Base-by-base conservation (phyloP, 352 stramenopile genomes). In the Phytophthora macrochlamydospora region DNA sequence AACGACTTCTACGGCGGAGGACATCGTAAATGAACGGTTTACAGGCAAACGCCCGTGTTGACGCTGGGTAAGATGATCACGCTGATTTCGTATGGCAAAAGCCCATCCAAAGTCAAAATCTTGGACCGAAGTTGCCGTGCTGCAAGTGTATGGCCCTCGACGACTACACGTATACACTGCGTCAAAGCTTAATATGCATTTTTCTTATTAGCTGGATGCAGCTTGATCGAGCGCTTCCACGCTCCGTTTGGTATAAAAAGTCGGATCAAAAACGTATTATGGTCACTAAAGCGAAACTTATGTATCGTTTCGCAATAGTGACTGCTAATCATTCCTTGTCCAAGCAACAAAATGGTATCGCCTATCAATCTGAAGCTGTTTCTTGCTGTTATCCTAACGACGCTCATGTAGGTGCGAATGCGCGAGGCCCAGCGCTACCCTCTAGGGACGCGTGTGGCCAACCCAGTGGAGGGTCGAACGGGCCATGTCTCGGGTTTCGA, bases 381-480 rank as follows among this genome's bases (percentile, higher is more conserved):
- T 13, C 48, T 44, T 52, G 3, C 18, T 30, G 29, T 43, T 42
- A 32, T 31, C 13, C 18, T 24, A 24, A 24, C 18, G 18, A 24
- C 18, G 18, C 18, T 24, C 18, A 24, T 24, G 18, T 40, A 70
- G 76, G 74, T 79, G 31, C 68, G 74, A 24, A 79, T 87, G 56
- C 72, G 64, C 1, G 61, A 76, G 35, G 60, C 69, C 45, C 79
- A 81, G 63, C 69, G 78, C 24, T 81, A 78, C 51, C 57, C 69
- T 30, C 30, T 90, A 6, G 80, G 81, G 37, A 87, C 72, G 37
- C 80, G 80, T 13, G 81, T 91, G 13, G 80, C 80, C 18, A 77
- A 87, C 33, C 83, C 81, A 4, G 31, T 90, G 9, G 81, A 91
- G 62, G 83, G 83, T 46, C 76, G 81, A 13, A 89, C 79, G 32